These are phyloP conservation scores for Ustilago nuda DNA, from an alignment of 1,284 basidiomycete genomes.

Conservation along the genomic window DNA sequence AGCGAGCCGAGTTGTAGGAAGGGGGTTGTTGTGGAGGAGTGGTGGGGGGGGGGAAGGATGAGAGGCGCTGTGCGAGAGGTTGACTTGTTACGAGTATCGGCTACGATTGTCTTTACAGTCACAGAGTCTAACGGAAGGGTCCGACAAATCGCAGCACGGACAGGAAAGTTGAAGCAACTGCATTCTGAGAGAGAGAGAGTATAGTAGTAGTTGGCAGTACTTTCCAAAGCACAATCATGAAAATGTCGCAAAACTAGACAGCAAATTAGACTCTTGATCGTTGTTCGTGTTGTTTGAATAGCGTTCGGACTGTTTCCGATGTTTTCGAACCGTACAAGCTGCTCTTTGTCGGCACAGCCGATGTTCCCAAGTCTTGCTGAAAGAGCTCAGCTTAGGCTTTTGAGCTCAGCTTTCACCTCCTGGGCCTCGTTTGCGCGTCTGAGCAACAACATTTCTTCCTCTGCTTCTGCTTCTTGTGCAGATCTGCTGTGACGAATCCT, in stretches of 20 bases:
- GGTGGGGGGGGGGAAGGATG: background rate
- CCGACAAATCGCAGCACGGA: slow-evolving; percentile 1
- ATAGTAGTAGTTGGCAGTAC: too few relatives aligned
- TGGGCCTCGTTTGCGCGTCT: background rate
- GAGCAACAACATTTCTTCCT: slow-evolving; percentile 1
- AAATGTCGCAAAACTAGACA: background rate
- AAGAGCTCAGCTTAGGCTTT: too few relatives aligned
- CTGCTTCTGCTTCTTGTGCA: background rate
- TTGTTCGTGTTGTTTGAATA: background rate
- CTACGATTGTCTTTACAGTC: background rate
- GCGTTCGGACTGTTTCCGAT: background rate
- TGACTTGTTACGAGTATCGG: background rate
- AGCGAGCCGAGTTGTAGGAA: background rate
- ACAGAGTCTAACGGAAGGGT: slow-evolving; percentile 2
- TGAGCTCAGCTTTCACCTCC: too few relatives aligned
- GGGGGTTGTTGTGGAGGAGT: background rate
- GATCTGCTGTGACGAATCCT: background rate
- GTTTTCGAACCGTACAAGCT: background rate
- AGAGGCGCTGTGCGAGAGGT: background rate
- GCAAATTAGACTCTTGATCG: background rate
- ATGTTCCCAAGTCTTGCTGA: background rate
- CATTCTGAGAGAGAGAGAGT: background rate
- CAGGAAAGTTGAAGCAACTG: background rate
- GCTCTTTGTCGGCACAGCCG: background rate
- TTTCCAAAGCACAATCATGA: too few relatives aligned